Base-by-base conservation (phyloP, 23 red algal genomes). In the Pyropia yezoensis region DNA sequence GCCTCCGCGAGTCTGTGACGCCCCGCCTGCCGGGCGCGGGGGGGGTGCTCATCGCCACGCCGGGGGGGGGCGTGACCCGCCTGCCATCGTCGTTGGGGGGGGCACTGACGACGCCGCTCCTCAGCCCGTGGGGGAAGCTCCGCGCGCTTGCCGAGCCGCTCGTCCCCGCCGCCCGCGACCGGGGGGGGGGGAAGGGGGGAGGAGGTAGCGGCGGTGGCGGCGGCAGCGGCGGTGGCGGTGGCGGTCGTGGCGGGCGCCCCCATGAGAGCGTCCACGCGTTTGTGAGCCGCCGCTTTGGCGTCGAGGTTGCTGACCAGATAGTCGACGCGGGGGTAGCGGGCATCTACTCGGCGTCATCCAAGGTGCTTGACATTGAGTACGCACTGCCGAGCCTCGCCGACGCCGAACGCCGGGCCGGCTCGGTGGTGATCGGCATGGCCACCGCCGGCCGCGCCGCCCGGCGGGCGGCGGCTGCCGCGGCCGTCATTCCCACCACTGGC, bases 281-380 rank as follows among this genome's bases (percentile, higher is more conserved):
- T 66, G 75, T 76, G 52, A 24, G 17, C 17, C 58, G 82, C 16
- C 70, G 82, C 27, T 87, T 87, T 65, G 82, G 82, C 33, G 51
- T n/a, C 4, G 82, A 87, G 52, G 58, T 87, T 60, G 82, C 75
- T 2, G 72, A 76, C 53, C 70, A 71, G 27, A 52, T 87, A 21
- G 33, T 87, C 23, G 82, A 87, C 32, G 71, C 82, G 0, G 68
- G 59, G 27, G 53, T 87, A 7, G 71, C 82, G 32, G 82, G 82
- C 21, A 87, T 77, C 49, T 87, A 87, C 52, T 75, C 82, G 32
- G 26, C 52, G 12, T 39, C 49, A 22, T 65, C 82, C 15, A 30
- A 61, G 28, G 54, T 56, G 24, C 33, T 87, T 14, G 59, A 47
- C 17, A 71, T 87, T 23, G 76, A 77, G 57, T 62, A 87, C 47